Conservation (phyloP, 768 basidiomycete genomes). For the Auricularia cornea region DNA sequence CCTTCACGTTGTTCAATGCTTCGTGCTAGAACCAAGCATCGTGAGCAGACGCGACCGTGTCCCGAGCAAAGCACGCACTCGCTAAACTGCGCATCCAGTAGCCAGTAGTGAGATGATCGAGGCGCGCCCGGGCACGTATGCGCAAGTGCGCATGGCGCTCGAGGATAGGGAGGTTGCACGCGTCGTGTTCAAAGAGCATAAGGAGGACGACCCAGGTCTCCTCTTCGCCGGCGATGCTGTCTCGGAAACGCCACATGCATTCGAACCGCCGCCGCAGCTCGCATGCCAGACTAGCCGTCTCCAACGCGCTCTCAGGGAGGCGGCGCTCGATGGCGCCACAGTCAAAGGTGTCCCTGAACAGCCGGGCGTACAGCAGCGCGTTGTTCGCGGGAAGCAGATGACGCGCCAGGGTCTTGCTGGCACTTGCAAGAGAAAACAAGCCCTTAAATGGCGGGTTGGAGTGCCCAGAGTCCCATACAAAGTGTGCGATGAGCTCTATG, state of each 20-base stretch:
- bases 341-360: slow-evolving; percentile 67
- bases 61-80: too few species aligned
- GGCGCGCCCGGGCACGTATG: not conserved
- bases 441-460: too few species aligned
- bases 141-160: not conserved
- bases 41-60: too few species aligned
- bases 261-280: slow-evolving; percentile 60
- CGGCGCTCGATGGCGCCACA: slow-evolving; percentile 39
- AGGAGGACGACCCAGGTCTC: not conserved
- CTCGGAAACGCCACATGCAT: slow-evolving; percentile 48
- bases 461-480: too few species aligned
- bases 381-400: slow-evolving; percentile 46
- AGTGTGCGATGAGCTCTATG: too few species aligned
- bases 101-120: not conserved
- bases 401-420: slow-evolving; percentile 19
- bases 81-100: not conserved
- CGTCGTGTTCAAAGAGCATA: not conserved
- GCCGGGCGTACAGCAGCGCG: slow-evolving; percentile 61
- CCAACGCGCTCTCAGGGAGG: slow-evolving; percentile 32
- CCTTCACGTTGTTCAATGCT: too few species aligned
- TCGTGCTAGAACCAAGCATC: too few species aligned
- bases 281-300: slow-evolving; percentile 40
- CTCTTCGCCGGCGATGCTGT: not conserved
- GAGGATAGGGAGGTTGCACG: not conserved
- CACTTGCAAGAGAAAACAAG: too few species aligned